These are phyloP conservation scores for Aspergillus fumigatiaffinis DNA, from an alignment of 2,329 filamentous ascomycete species.

Conservation along the genomic window DNA sequence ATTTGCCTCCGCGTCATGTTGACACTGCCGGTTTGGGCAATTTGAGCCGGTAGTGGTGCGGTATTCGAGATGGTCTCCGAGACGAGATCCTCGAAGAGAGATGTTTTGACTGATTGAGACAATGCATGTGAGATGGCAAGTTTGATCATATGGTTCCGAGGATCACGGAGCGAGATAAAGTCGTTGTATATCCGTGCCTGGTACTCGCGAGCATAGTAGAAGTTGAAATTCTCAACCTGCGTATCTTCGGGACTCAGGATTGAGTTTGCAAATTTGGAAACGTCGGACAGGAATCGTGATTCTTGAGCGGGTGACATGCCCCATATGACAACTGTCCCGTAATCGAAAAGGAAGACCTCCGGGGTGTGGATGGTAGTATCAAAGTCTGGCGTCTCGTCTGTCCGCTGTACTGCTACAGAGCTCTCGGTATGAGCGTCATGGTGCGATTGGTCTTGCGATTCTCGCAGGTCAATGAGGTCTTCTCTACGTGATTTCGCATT, in stretches of 20 bases:
- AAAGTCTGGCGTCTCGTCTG: slow-evolving; percentile 60
- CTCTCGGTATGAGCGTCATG: slow-evolving; percentile 20
- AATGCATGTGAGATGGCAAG: slow-evolving; percentile 93
- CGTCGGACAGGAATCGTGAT: slow-evolving; percentile 84
- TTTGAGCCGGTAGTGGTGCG: slow-evolving; percentile 88
- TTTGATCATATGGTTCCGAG: slow-evolving; percentile 97
- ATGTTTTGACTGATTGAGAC: slow-evolving; percentile 96
- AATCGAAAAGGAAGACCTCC: slow-evolving; percentile 94
- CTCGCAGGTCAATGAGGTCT: slow-evolving; percentile 61
- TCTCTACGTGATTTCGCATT: slow-evolving; percentile 54
- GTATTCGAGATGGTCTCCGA: slow-evolving; percentile 90
- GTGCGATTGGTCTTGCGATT: slow-evolving; percentile 32
- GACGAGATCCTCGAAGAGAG: slow-evolving; percentile 91
- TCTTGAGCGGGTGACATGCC: slow-evolving; percentile 92
- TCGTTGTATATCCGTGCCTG: slow-evolving; percentile 99
- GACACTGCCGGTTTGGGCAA: slow-evolving; percentile 88
- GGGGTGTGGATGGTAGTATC: slow-evolving; percentile 87
- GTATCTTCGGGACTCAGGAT: slow-evolving; percentile 85
- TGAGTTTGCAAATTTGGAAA: slow-evolving; percentile 89
- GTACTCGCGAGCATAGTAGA: slow-evolving; percentile 97
- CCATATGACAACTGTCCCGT: slow-evolving; percentile 97
- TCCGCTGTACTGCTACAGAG: slow-evolving; percentile 19
- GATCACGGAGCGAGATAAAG: slow-evolving; percentile 92
- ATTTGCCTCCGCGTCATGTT: slow-evolving; percentile 83
- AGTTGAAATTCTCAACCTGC: slow-evolving; percentile 97